A percentile compares a stretch with the other conserved stretches of the same genome.
Evolutionary conservation across 2,329 filamentous ascomycete genomes (phyloP).

Genomic region (Aschersonia sp.): DNA sequence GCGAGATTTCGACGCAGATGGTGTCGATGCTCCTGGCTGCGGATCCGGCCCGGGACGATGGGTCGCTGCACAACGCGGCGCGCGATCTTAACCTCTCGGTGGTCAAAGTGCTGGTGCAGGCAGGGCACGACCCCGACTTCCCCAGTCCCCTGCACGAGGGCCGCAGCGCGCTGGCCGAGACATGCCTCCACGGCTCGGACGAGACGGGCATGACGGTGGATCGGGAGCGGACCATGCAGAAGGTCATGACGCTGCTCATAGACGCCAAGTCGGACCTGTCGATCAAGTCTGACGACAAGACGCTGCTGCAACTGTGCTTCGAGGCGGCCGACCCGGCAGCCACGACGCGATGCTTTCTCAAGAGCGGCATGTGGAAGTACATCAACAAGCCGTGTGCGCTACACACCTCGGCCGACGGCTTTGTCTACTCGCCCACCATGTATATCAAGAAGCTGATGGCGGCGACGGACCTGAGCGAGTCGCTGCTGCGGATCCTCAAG

Average conservation of each 20-base stretch:
- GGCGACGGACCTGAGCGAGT: constrained; percentile 20
- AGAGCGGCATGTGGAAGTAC: constrained; percentile 49
- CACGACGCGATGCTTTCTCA: constrained; percentile 43
- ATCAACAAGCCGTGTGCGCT: constrained; percentile 46
- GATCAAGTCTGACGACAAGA: constrained; percentile 41
- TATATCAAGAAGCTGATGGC: constrained; percentile 37
- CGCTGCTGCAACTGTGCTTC: constrained; percentile 44
- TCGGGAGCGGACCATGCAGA: constrained; percentile 39
- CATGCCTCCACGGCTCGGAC: constrained; percentile 42
- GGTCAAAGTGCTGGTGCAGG: constrained; percentile 40
- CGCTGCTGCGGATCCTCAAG: constrained; percentile 32
- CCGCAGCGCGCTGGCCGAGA: constrained; percentile 47
- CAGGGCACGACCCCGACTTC: constrained; percentile 49
- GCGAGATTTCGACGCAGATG: constrained; percentile 36
- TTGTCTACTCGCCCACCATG: constrained; percentile 50
- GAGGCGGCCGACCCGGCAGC: constrained; percentile 38
- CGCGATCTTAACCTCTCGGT: constrained; percentile 41
- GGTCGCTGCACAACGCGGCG: constrained; percentile 51
- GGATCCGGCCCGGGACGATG: constrained; percentile 45
- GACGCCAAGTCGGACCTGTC: constrained; percentile 40
- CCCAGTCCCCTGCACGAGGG: constrained; percentile 48
- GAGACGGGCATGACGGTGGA: constrained; percentile 26
- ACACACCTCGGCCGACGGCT: constrained; percentile 30
- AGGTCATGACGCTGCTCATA: constrained; percentile 40
- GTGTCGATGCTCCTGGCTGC: constrained; percentile 40